Evolutionary conservation across 805 yeast genomes (phyloP), one percentile per base, ranked within the genome.

Genomic region (Alloascoidea hylecoeti): DNA sequence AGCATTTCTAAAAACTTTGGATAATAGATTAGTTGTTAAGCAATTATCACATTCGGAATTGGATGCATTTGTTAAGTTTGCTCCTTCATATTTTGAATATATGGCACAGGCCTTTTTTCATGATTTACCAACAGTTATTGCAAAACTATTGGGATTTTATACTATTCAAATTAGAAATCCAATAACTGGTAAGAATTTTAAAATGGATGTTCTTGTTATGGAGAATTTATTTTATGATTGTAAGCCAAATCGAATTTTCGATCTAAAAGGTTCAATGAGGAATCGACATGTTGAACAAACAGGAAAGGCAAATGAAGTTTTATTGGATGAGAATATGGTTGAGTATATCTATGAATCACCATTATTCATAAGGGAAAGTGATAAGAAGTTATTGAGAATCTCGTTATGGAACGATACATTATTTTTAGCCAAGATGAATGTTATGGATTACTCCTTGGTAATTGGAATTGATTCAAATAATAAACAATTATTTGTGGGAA

Each of bases 311-410:
- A 86, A 92, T 51, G 97, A 92, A 56, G 99, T 92, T 1, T 60
- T 92, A 17, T 59, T 92, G 39, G 99, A 92, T 57, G 99, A 92
- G 50, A 92, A 92, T 52, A 92, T 92, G 98, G 94, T 92, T 43
- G 98, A 92, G 52, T 92, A 85, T 53, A 89, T 94, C 42, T 92
- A 85, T 51, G 98, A 92, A 54, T 79, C 94, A 16, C 99, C 99
- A 0, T 70, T 92, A 28, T 94, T 85, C 63, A 95, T 92, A 4
- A 66, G 89, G 41, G 96, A 89, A 49, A 88, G 86, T 48, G 89
- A 86, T 52, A 92, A 92, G 52, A 78, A 82, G 48, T 59, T 86
- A 30, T 56, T 92, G 36, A 62, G 95, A 35, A 89, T 96, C 0
- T 88, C 96, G 0, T 59, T 92, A 18, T 92, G 94, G 80, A 92